Percentiles rank a stretch among this genome's conserved stretches.
phyloP scores from a whole-genome alignment of 768 basidiomycete species.

The Termitomyces sp. region DNA sequence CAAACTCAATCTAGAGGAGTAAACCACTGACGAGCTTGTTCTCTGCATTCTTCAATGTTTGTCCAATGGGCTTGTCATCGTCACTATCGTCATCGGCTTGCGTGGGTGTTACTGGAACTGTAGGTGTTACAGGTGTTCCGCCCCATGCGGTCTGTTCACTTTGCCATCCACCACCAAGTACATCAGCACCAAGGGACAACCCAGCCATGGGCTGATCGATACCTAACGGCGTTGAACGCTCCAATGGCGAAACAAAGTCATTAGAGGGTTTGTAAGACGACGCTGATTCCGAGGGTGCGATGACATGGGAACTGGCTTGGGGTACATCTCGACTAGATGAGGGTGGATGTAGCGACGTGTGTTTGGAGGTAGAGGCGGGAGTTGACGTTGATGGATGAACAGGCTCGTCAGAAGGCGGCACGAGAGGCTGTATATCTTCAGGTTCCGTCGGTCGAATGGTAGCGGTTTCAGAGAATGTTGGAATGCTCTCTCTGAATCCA shows the following conservation, averaged over 20 bases:
- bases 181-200: conserved; percentile 33
- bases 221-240: conserved; percentile 17
- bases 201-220: conserved; percentile 33
- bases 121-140: conserved; percentile 11
- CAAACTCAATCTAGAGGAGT: not conserved
- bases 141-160: conserved; percentile 39
- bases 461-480: conserved; percentile 39
- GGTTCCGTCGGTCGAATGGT: conserved; percentile 35
- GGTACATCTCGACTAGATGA: conserved; percentile 16
- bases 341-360: conserved; percentile 14
- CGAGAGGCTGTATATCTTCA: conserved; percentile 26
- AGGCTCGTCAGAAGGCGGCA: conserved; percentile 6
- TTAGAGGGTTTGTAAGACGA: conserved; percentile 18
- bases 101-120: not conserved
- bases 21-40: conserved; percentile 22
- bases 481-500: conserved; percentile 54
- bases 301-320: conserved; percentile 14
- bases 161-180: conserved; percentile 47
- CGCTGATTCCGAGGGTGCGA: conserved; percentile 25
- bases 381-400: conserved; percentile 6
- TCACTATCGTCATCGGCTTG: conserved; percentile 56
- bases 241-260: conserved; percentile 34
- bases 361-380: conserved; percentile 3
- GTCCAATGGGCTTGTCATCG: conserved; percentile 65
- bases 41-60: conserved; percentile 33